A percentile compares a stretch with the other conserved stretches of the same genome.
Evolutionary conservation across 2,329 filamentous ascomycete species (phyloP).

Genomic region (Onygena corvina): DNA sequence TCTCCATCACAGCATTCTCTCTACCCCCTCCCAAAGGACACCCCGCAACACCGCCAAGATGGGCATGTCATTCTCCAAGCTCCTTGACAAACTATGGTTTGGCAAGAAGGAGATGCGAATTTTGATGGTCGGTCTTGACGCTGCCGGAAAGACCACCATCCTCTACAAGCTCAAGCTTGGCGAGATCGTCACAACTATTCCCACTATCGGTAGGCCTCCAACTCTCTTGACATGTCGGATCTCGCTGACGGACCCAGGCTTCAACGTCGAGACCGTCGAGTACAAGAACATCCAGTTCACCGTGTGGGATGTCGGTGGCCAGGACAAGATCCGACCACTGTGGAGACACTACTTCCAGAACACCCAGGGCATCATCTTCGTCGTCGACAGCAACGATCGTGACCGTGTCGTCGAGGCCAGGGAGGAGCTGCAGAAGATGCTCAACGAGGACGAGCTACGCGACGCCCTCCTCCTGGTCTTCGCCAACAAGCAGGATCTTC

Average conservation of each 20-base stretch:
- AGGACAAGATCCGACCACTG: slow-evolving; percentile 98
- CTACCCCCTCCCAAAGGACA: slow-evolving; percentile 5
- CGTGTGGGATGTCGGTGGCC: slow-evolving; percentile 99
- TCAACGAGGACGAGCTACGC: slow-evolving; percentile 97
- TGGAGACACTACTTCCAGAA: slow-evolving; percentile 99
- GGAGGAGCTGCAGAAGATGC: slow-evolving; percentile 93
- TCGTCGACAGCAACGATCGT: slow-evolving; percentile 97
- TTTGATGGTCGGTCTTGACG: slow-evolving; percentile 98
- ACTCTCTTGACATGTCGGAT: neutral
- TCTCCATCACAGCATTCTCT: neutral
- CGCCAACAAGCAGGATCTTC: slow-evolving; percentile 99
- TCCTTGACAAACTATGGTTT: slow-evolving; percentile 81
- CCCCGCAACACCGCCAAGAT: slow-evolving; percentile 48
- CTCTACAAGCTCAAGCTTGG: slow-evolving; percentile 97
- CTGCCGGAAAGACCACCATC: slow-evolving; percentile 99
- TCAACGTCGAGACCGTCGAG: slow-evolving; percentile 99
- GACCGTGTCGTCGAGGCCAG: slow-evolving; percentile 95
- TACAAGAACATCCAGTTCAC: slow-evolving; percentile 99
- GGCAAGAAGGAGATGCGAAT: slow-evolving; percentile 99
- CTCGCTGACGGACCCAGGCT: slow-evolving; percentile 45
- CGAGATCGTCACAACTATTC: slow-evolving; percentile 97
- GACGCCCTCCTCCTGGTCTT: slow-evolving; percentile 95
- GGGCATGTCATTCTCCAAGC: slow-evolving; percentile 95
- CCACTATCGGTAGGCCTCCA: slow-evolving; percentile 72
- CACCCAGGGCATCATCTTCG: slow-evolving; percentile 99